Percentiles rank a stretch among this genome's conserved stretches.
Conservation (phyloP, 1,284 basidiomycete genomes). For the Cryptococcus sp. region DNA sequence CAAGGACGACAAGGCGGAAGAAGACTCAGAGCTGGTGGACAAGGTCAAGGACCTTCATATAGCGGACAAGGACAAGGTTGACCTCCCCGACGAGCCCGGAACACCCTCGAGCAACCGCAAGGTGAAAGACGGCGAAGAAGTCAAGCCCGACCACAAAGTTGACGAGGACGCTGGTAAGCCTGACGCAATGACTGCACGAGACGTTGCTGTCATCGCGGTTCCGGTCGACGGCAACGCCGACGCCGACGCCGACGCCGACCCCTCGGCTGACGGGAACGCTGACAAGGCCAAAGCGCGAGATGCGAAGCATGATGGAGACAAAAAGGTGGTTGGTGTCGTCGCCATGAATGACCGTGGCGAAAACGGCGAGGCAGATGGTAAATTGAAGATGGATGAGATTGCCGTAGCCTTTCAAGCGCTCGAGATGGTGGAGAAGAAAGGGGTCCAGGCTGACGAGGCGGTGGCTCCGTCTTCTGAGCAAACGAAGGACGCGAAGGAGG, state of each 20-base stretch:
- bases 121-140: slow-evolving; percentile 10
- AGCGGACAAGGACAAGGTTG: neutral
- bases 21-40: neutral
- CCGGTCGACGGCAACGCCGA: neutral
- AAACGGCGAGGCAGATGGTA: slow-evolving; percentile 9
- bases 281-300: neutral
- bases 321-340: neutral
- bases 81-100: neutral
- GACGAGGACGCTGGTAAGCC: neutral
- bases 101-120: slow-evolving; percentile 9
- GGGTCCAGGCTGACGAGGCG: neutral
- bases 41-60: too few species aligned
- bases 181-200: neutral
- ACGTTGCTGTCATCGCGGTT: slow-evolving; percentile 6
- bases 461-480: neutral
- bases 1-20: neutral
- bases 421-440: neutral
- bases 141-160: slow-evolving; percentile 10
- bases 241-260: neutral
- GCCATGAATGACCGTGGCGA: slow-evolving; percentile 6
- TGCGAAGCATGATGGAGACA: neutral
- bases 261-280: neutral
- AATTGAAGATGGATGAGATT: slow-evolving; percentile 16
- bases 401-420: slow-evolving; percentile 4
- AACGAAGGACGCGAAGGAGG: too few species aligned